These are phyloP conservation scores for Tritrichomonas foetus DNA, from an alignment of 208 protist genomes.

Conservation along the genomic window DNA sequence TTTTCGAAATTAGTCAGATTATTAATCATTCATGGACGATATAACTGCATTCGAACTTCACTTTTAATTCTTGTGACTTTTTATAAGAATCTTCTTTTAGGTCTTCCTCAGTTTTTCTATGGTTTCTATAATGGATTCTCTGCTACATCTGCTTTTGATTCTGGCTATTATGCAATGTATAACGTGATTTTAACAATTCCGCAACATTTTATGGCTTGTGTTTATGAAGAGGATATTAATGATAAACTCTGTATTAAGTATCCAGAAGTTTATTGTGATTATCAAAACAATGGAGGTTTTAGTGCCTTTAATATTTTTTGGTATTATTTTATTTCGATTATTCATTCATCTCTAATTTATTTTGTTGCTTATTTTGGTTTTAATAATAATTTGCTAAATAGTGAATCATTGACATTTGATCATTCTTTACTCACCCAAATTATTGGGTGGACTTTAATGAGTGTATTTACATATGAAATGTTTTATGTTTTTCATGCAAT, in stretches of 20 bases:
- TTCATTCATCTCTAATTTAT: not conserved
- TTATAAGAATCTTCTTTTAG: conserved; percentile 15
- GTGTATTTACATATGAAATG: not conserved
- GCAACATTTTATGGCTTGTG: not conserved
- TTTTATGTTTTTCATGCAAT: not conserved
- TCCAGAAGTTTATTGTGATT: no score
- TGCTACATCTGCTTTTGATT: not conserved
- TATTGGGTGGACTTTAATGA: not conserved
- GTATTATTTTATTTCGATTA: not conserved
- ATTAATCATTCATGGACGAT: not conserved
- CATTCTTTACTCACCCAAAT: not conserved
- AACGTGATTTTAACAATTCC: not conserved
- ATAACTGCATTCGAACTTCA: not conserved
- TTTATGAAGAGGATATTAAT: not conserved
- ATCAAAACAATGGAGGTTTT: no score
- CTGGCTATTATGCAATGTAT: not conserved
- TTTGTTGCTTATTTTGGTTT: not conserved
- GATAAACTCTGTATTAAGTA: no score
- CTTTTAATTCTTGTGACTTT: not conserved
- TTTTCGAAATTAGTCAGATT: not conserved
- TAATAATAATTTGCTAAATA: not conserved
- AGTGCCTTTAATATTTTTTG: no score
- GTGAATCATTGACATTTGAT: not conserved
- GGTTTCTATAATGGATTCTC: conserved; percentile 38
- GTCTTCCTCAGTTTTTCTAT: not conserved